These are phyloP conservation scores for Lupinus albus DNA, from an alignment of 306 rosid species.

Conservation along the genomic window DNA sequence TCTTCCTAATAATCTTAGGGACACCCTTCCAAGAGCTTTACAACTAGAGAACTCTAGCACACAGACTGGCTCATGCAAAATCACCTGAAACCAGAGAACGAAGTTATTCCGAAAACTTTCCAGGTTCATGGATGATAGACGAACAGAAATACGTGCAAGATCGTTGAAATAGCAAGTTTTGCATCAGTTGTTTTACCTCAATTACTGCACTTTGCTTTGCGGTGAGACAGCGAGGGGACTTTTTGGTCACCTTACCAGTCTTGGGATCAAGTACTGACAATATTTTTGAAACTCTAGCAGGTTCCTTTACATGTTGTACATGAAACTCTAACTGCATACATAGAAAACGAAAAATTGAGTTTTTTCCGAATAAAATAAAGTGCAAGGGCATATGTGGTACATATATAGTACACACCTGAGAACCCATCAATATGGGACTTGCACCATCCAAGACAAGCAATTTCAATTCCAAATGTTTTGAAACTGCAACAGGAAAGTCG, in stretches of 20 bases:
- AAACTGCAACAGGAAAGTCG: conserved; percentile 71
- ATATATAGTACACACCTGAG: conserved; percentile 63
- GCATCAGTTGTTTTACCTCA: conserved; percentile 62
- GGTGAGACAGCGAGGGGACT: conserved; percentile 80
- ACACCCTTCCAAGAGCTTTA: conserved; percentile 85
- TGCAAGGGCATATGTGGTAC: conserved; percentile 8
- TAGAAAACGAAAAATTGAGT: conserved; percentile 12
- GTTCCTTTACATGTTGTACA: conserved; percentile 84
- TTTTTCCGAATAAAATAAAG: conserved; percentile 4
- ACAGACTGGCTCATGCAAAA: conserved; percentile 71
- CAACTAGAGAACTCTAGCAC: conserved; percentile 70
- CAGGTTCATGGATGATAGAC: neutral
- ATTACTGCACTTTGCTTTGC: conserved; percentile 87
- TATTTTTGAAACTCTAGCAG: conserved; percentile 74
- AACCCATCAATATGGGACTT: conserved; percentile 76
- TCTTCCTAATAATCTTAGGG: conserved; percentile 78
- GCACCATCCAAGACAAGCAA: conserved; percentile 82
- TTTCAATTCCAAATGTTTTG: conserved; percentile 84
- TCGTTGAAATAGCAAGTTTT: conserved; percentile 9
- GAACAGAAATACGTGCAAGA: neutral
- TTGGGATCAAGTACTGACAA: conserved; percentile 75
- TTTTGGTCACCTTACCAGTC: conserved; percentile 83
- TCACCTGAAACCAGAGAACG: conserved; percentile 57
- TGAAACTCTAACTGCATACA: conserved; percentile 83
- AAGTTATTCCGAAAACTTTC: neutral